Evolutionary conservation across 2,329 filamentous ascomycete species (phyloP), one percentile per base, ranked within the genome.

Genomic region (Amesomyces nigricolor): DNA sequence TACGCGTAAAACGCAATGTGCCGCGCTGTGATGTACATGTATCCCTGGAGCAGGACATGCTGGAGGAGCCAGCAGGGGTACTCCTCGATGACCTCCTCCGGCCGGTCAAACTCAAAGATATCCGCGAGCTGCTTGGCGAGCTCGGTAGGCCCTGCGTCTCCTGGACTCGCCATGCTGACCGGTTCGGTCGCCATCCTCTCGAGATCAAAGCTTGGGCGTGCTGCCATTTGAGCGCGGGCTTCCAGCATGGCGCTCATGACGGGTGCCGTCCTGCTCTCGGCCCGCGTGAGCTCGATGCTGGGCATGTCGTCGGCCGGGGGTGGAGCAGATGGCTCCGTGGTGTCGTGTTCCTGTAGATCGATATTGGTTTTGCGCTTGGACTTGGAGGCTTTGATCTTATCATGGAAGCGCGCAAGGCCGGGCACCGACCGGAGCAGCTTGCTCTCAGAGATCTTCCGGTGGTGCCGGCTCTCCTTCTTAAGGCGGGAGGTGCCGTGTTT

Each of bases 1-100:
- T 96, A 96, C 39, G 94, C 91, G 68, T 96, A 97, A 70, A 97
- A 99, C 72, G 91, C 96, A 58, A 97, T 88, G 68, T 99, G 94
- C 64, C 86, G 88, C 58, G 87, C 79, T 0, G 94, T 97, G 66
- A 99, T 89, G 72, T 97, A 97, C 80, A 99, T 86, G 69, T 94
- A 96, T 5, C 94, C 94, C 68, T 96, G 91, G 8, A 97, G 79
- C 30, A 97, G 76, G 44, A 96, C 90, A 66, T 88, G 96, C 69
- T 96, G 91, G 35, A 97, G 74, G 39, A 97, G 75, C 85, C 90
- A 96, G 72, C 92, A 97, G 8, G 91, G 88, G 68, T 95, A 96
- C 74, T 97, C 92, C 70, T 88, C 85, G 58, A 96, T 83, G 19
- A 97, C 89, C 58, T 91, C 86, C 68, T 99, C 94, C 0, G 87